These are phyloP conservation scores for Coemansia sp. DNA, from an alignment of 192 early-diverging fungal genomes.

Conservation along the genomic window DNA sequence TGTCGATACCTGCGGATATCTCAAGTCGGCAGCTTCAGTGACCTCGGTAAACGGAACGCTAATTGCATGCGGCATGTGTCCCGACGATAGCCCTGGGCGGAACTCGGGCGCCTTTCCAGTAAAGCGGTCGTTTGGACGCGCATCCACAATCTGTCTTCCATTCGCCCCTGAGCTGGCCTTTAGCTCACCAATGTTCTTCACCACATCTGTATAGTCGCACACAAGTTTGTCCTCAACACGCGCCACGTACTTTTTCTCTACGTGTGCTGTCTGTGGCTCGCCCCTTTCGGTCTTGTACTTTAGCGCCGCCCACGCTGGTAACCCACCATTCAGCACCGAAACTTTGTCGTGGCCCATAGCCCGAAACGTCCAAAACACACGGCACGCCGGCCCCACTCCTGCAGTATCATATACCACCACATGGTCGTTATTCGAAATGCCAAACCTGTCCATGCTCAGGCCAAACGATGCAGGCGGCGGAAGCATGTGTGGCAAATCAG, in stretches of 20 bases:
- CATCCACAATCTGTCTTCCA: constrained; percentile 66
- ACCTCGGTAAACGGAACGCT: constrained; percentile 71
- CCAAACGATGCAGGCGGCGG: constrained; percentile 74
- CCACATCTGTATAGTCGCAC: constrained; percentile 59
- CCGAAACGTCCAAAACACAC: constrained; percentile 94
- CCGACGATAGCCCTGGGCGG: constrained; percentile 70
- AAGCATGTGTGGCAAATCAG: constrained; percentile 86
- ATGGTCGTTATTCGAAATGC: constrained; percentile 77
- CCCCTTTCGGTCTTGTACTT: constrained; percentile 22
- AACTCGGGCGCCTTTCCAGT: constrained; percentile 76
- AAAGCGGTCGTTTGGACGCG: constrained; percentile 58
- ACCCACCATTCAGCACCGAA: constrained; percentile 86
- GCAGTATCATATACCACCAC: constrained; percentile 87
- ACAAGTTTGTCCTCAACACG: constrained; percentile 41
- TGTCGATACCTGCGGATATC: constrained; percentile 33
- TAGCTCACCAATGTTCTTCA: constrained; percentile 56
- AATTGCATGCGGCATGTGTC: constrained; percentile 80
- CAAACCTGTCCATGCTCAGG: constrained; percentile 64
- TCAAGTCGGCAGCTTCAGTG: constrained; percentile 32
- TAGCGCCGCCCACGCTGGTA: constrained; percentile 73
- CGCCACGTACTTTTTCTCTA: constrained; percentile 18
- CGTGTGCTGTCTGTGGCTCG: constrained; percentile 28
- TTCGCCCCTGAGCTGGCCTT: constrained; percentile 21
- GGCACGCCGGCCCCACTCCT: constrained; percentile 77
- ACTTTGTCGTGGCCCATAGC: constrained; percentile 82